Evolutionary conservation across 495 filamentous ascomycete species (phyloP), one percentile per base, ranked within the genome.

Genomic region (Tuber microsphaerosporum): DNA sequence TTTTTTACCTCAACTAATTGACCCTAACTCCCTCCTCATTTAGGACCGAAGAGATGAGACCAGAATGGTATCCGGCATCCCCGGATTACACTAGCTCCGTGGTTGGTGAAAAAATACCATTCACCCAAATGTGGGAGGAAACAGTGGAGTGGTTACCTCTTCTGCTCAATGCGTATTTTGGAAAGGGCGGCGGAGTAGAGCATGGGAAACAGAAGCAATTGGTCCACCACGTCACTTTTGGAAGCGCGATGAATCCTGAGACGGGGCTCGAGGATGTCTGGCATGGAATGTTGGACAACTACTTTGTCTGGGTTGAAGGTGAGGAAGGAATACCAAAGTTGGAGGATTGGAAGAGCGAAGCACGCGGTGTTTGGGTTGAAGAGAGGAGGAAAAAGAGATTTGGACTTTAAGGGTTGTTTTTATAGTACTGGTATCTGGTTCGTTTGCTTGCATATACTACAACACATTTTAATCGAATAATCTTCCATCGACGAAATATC

Each of bases 21-120:
- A n/a, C 3, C 37, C 68, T 51, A 45, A 76, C 34, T 12, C 16
- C 39, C 31, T 69, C 31, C 41, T 26, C 56, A 73, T 71, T 20
- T 42, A 82, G 81, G 43, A 83, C 81, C 14, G 81, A 83, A 4
- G 81, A 83, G 61, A 83, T 83, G 81, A 76, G 78, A 42, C 81
- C 81, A 22, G 46, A 71, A 41, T 82, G 81, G 81, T 82, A 76
- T 61, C 44, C 73, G 12, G 71, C 75, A 39, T 71, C 75, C 51
- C 70, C 79, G 19, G 69, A 19, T 45, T 37, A 37, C 16, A 39
- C 65, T 26, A 31, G 61, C 37, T 74, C 78, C 19, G 44, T 41
- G 34, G 46, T 51, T 37, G 51, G 79, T 46, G 74, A 71, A 31
- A 61, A 75, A 45, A 75, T 83, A n/a, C 81, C 81, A 2, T 76